These are phyloP conservation scores for Ustanciosporium gigantosporum DNA, from an alignment of 1,284 basidiomycete genomes.

Conservation along the genomic window DNA sequence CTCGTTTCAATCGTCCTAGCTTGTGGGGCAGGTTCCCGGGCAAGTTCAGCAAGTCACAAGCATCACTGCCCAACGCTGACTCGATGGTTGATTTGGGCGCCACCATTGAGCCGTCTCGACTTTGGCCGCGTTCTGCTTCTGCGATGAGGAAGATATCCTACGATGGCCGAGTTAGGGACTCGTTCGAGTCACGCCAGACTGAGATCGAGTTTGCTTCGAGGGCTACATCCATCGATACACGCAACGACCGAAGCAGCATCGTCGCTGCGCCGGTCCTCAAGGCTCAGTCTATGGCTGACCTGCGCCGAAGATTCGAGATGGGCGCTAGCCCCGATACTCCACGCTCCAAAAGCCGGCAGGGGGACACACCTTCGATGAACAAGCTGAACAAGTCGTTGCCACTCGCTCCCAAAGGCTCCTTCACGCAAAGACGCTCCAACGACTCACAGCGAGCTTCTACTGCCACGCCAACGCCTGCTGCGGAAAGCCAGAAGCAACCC, in stretches of 20 bases:
- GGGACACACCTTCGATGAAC: not conserved
- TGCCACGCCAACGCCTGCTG: slow-evolving; percentile 4
- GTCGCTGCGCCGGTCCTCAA: slow-evolving; percentile 6
- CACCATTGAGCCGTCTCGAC: slow-evolving; percentile 11
- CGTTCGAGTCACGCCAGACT: slow-evolving; percentile 38
- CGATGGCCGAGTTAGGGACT: slow-evolving; percentile 24
- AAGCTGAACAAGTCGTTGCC: not conserved
- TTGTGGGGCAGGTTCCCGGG: slow-evolving; percentile 33
- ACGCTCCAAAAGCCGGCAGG: slow-evolving; percentile 9
- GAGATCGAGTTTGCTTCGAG: slow-evolving; percentile 33
- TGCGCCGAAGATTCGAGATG: slow-evolving; percentile 22
- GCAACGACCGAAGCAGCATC: slow-evolving; percentile 13
- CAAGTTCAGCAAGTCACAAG: slow-evolving; percentile 31
- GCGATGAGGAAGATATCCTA: slow-evolving; percentile 33
- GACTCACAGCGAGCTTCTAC: too few relatives aligned
- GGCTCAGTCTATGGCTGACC: slow-evolving; percentile 25
- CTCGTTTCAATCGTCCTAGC: slow-evolving; percentile 13
- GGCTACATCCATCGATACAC: slow-evolving; percentile 25
- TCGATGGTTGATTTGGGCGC: slow-evolving; percentile 19
- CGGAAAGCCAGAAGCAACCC: slow-evolving; percentile 5
- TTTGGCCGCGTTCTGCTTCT: slow-evolving; percentile 24
- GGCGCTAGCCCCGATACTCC: slow-evolving; percentile 3
- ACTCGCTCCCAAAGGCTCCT: too few relatives aligned
- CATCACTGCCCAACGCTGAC: slow-evolving; percentile 13
- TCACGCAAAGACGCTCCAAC: too few relatives aligned